Evolutionary conservation across 2,329 filamentous ascomycete genomes (phyloP).

Genomic region (Calonectria pseudoturangicola): DNA sequence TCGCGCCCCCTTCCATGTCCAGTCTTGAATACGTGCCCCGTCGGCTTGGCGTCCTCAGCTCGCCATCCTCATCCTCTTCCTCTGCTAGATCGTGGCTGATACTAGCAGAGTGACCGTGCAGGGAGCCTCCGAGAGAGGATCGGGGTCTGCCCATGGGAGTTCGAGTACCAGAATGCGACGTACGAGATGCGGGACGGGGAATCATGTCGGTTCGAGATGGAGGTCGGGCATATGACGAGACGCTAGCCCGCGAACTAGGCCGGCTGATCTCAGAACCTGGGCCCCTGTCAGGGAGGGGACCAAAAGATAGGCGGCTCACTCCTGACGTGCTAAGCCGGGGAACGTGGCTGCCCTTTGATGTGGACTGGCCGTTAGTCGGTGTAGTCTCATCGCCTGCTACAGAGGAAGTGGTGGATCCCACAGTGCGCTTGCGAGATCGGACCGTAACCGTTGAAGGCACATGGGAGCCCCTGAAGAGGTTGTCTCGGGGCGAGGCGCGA

Average conservation of each 20-base stretch:
- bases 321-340: slow-evolving; percentile 77
- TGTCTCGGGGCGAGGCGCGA: slow-evolving; percentile 82
- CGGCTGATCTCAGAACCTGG: slow-evolving; percentile 70
- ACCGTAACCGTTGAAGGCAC: slow-evolving; percentile 77
- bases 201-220: slow-evolving; percentile 73
- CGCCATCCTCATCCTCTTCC: slow-evolving; percentile 63
- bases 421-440: slow-evolving; percentile 81
- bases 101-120: slow-evolving; percentile 75
- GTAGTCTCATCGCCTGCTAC: slow-evolving; percentile 71
- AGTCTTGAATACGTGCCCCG: slow-evolving; percentile 71
- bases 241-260: slow-evolving; percentile 83
- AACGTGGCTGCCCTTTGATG: slow-evolving; percentile 69
- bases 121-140: slow-evolving; percentile 81
- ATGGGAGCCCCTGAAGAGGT: slow-evolving; percentile 60
- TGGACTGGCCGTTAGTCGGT: slow-evolving; percentile 64
- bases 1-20: slow-evolving; percentile 64
- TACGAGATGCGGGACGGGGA: slow-evolving; percentile 78
- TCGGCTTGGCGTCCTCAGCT: slow-evolving; percentile 72
- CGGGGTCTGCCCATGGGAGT: slow-evolving; percentile 82
- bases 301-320: slow-evolving; percentile 78
- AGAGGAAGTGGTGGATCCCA: slow-evolving; percentile 73
- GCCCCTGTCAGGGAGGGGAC: slow-evolving; percentile 74
- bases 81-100: slow-evolving; percentile 72
- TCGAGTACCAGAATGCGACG: slow-evolving; percentile 75
- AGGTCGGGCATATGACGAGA: slow-evolving; percentile 72